Conservation (phyloP, 352 stramenopile genomes). For the Elongisporangium undulatum region DNA sequence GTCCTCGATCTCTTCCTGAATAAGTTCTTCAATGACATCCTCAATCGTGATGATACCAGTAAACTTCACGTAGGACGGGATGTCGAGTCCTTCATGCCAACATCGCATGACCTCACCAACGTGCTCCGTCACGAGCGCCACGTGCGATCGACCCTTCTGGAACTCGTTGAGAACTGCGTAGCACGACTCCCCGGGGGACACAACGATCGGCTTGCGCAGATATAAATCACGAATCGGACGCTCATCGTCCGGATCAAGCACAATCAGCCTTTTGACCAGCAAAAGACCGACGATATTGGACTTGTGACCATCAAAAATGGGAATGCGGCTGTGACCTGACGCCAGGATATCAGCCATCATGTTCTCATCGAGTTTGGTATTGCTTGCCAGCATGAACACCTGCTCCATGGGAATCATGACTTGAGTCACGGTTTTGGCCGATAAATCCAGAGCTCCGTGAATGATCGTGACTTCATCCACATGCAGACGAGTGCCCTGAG, state of each 20-base stretch:
- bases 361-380: constrained; percentile 70
- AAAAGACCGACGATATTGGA: constrained; percentile 82
- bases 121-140: constrained; percentile 75
- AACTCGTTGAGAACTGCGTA: constrained; percentile 91
- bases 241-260: constrained; percentile 79
- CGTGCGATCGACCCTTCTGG: constrained; percentile 82
- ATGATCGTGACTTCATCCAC: constrained; percentile 91
- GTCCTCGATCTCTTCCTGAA: constrained; percentile 89
- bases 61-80: constrained; percentile 45
- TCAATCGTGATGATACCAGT: constrained; percentile 90
- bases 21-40: constrained; percentile 89
- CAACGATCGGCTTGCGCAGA: constrained; percentile 76
- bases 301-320: constrained; percentile 75
- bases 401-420: constrained; percentile 84
- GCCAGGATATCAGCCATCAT: constrained; percentile 82
- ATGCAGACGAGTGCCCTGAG: constrained; percentile 43
- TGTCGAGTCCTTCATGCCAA: constrained; percentile 40
- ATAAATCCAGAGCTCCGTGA: constrained; percentile 87
- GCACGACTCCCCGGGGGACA: constrained; percentile 75
- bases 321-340: constrained; percentile 85
- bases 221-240: constrained; percentile 54
- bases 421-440: constrained; percentile 80
- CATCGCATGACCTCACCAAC: constrained; percentile 42
- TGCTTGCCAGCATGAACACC: constrained; percentile 82
- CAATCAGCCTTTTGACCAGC: constrained; percentile 88